Evolutionary conservation across 352 stramenopile genomes (phyloP).

Genomic region (Pythium myriotylum): DNA sequence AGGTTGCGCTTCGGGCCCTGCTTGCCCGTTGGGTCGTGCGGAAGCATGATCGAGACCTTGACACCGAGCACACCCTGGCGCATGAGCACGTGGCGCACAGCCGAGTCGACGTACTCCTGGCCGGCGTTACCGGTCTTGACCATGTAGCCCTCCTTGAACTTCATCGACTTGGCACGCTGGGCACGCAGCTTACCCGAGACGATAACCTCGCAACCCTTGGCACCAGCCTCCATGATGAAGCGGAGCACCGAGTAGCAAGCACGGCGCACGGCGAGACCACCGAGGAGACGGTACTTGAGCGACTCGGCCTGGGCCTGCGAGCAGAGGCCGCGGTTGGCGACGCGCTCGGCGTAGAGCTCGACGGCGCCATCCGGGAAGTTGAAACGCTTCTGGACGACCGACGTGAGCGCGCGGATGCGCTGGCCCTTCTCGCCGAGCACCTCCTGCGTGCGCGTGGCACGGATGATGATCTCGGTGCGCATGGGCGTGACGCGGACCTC

Average conservation of each 20-base stretch:
- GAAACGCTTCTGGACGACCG: slow-evolving; percentile 99
- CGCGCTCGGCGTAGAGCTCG: slow-evolving; percentile 98
- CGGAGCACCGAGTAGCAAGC: slow-evolving; percentile 99
- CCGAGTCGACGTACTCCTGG: slow-evolving; percentile 98
- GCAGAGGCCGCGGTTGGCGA: slow-evolving; percentile 98
- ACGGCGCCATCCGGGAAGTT: slow-evolving; percentile 95
- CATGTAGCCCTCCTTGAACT: slow-evolving; percentile 99
- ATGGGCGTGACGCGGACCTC: slow-evolving; percentile 99
- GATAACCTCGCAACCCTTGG: slow-evolving; percentile 99
- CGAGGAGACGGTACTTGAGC: slow-evolving; percentile 99
- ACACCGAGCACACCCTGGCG: slow-evolving; percentile 99
- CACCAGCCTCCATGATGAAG: slow-evolving; percentile 99
- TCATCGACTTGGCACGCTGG: slow-evolving; percentile 99
- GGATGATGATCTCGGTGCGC: slow-evolving; percentile 99
- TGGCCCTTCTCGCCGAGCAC: slow-evolving; percentile 99
- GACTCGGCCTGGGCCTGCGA: slow-evolving; percentile 98
- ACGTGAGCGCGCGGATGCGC: slow-evolving; percentile 99
- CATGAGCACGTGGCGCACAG: slow-evolving; percentile 99
- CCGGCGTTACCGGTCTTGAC: slow-evolving; percentile 99
- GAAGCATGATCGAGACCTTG: slow-evolving; percentile 99
- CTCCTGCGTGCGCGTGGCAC: slow-evolving; percentile 98
- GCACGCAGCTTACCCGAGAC: slow-evolving; percentile 99
- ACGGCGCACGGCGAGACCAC: slow-evolving; percentile 97
- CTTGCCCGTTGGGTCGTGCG: slow-evolving; percentile 97
- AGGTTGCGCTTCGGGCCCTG: slow-evolving; percentile 97